Percentiles rank a stretch among this genome's conserved stretches.
Evolutionary conservation across 352 stramenopile species (phyloP).

Genomic region (Globisporangium solare): DNA sequence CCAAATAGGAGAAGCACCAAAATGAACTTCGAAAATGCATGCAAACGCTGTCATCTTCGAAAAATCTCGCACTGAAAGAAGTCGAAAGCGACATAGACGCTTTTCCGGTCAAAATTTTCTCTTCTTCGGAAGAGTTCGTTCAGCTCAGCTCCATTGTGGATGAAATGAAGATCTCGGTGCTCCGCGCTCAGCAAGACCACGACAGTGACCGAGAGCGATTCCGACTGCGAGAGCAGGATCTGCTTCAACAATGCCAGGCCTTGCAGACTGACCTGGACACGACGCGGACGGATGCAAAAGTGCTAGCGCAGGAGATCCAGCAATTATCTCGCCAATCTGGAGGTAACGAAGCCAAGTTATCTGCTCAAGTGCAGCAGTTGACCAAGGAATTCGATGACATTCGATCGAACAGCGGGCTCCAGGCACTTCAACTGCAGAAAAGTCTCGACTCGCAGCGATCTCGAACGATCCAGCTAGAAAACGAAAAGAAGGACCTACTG

Average conservation of each 20-base stretch:
- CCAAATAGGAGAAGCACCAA: slow-evolving; percentile 24
- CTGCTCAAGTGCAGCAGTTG: slow-evolving; percentile 37
- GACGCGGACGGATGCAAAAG: slow-evolving; percentile 36
- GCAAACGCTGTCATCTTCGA: slow-evolving; percentile 25
- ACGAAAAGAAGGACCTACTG: slow-evolving; percentile 61
- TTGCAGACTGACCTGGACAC: slow-evolving; percentile 32
- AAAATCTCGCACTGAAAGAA: neutral
- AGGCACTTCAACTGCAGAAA: slow-evolving; percentile 62
- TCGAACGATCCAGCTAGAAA: slow-evolving; percentile 43
- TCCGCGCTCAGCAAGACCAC: slow-evolving; percentile 43
- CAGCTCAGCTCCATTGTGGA: slow-evolving; percentile 25
- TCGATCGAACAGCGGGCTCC: slow-evolving; percentile 23
- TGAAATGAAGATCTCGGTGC: slow-evolving; percentile 40
- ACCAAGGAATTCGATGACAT: slow-evolving; percentile 46
- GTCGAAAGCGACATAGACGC: slow-evolving; percentile 5
- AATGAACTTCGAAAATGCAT: slow-evolving; percentile 21
- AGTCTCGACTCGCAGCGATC: slow-evolving; percentile 38
- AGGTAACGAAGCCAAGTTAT: slow-evolving; percentile 37
- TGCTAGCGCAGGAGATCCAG: slow-evolving; percentile 46
- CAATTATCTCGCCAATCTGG: slow-evolving; percentile 35
- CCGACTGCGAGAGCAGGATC: slow-evolving; percentile 38
- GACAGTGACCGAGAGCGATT: slow-evolving; percentile 35
- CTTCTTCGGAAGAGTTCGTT: slow-evolving; percentile 18
- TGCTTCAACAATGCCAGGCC: slow-evolving; percentile 24
- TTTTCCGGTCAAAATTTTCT: slow-evolving; percentile 18